These are phyloP conservation scores for Pseudophaeomoniella oleicola DNA, from an alignment of 2,329 filamentous ascomycete species.

Conservation along the genomic window DNA sequence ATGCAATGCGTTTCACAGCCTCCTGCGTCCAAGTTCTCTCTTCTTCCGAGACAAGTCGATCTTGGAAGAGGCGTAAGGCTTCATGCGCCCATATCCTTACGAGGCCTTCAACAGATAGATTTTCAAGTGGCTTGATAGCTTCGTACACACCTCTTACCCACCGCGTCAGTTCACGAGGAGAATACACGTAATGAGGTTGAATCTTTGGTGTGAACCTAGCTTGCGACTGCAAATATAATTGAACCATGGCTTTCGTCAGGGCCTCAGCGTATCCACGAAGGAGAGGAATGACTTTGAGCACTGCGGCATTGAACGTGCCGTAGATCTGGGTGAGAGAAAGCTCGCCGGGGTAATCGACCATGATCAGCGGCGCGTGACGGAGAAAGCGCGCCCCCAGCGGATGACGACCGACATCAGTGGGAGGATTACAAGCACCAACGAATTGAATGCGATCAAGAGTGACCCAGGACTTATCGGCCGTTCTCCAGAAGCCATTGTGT, in stretches of 20 bases:
- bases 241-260: constrained; percentile 94
- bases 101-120: constrained; percentile 73
- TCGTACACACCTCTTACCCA: constrained; percentile 98
- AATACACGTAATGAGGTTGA: constrained; percentile 98
- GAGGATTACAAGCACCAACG: constrained; percentile 95
- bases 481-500: constrained; percentile 98
- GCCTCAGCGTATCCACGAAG: constrained; percentile 90
- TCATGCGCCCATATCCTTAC: constrained; percentile 98
- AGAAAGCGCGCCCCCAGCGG: constrained; percentile 88
- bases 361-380: constrained; percentile 91
- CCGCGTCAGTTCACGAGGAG: constrained; percentile 89
- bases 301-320: constrained; percentile 89
- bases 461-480: constrained; percentile 94
- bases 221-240: constrained; percentile 90
- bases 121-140: constrained; percentile 83
- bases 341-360: constrained; percentile 98
- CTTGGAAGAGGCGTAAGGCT: constrained; percentile 88
- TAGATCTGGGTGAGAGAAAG: constrained; percentile 93
- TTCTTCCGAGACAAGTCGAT: constrained; percentile 86
- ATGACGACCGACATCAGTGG: constrained; percentile 91
- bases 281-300: constrained; percentile 91
- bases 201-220: constrained; percentile 89
- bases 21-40: constrained; percentile 93
- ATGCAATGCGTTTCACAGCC: constrained; percentile 68
- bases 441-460: constrained; percentile 97